Base-by-base conservation (phyloP, 78 protist species). In the Dictyostelium capitatum region DNA sequence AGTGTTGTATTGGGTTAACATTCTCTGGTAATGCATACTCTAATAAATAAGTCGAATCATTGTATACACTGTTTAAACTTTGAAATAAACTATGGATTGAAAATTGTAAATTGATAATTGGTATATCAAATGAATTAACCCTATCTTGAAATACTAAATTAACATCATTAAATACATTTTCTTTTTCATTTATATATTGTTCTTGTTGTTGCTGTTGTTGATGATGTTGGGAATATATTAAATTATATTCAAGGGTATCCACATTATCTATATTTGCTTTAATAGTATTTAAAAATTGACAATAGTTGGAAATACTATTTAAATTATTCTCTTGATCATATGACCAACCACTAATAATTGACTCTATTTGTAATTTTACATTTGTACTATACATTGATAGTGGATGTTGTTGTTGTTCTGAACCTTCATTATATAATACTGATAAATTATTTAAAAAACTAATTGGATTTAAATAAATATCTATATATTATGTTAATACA, bases 91-190 rank as follows among this genome's bases (percentile, higher is more conserved):
- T 15, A 6, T 72, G 23, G 43, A 72, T 43, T 72, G 54, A 46
- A 20, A 72, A 43, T 72, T 72, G 79, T 10, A 72, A 72, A 72
- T 72, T 72, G 28, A 72, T 43, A 10, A 19, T 6, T 28, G 79
- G 79, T 9, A n/a, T 43, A 43, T 72, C 79, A 6, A 72, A 72
- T 41, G 79, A 72, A 15, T 43, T 25, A n/a, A 43, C 54, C 7
- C 79, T 72, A 43, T 72, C 79, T n/a, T 43, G 14, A 72, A 43
- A 72, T 2, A 46, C 53, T 72, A 30, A 72, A 20, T 72, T 72
- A n/a, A 69, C 15, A 69, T 69, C 77, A 37, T 69, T 30, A 69
- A 69, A 69, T 37, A 41, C 6, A 4, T 12, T 15, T 14, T 14
- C 14, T 10, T 62, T 69, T 41, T 69, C 77, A 69, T 69, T 69